A percentile compares a stretch with the other conserved stretches of the same genome.
Evolutionary conservation across 2,329 filamentous ascomycete genomes (phyloP).

Genomic region (Verticillium nubilum): DNA sequence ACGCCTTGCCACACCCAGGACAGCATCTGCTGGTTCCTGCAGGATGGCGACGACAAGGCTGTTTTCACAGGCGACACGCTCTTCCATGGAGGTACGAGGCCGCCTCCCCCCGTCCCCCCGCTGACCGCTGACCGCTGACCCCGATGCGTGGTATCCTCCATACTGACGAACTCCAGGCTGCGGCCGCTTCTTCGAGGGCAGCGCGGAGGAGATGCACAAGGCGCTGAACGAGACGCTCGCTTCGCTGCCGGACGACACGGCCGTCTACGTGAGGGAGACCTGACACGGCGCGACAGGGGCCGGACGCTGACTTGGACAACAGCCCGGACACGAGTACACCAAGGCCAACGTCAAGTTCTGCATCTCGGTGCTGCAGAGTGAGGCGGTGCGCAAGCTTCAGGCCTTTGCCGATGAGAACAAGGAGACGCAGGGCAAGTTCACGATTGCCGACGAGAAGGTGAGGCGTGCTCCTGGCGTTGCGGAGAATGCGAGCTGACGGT

Average conservation of each 20-base stretch:
- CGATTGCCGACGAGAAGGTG: slow-evolving; percentile 95
- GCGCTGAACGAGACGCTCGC: slow-evolving; percentile 84
- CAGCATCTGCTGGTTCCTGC: slow-evolving; percentile 91
- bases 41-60: slow-evolving; percentile 68
- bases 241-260: slow-evolving; percentile 79
- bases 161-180: slow-evolving; percentile 54
- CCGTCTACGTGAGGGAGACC: slow-evolving; percentile 66
- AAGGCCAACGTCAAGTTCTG: slow-evolving; percentile 91
- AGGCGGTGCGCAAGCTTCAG: slow-evolving; percentile 71
- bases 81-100: slow-evolving; percentile 73
- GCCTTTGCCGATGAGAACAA: slow-evolving; percentile 72
- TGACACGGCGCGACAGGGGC: too few species aligned
- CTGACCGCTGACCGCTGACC: too few species aligned
- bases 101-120: too few species aligned
- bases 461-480: neutral
- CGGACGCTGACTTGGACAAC: slow-evolving; percentile 4
- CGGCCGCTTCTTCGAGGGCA: slow-evolving; percentile 94
- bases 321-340: slow-evolving; percentile 98
- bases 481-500: neutral
- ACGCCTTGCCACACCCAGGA: slow-evolving; percentile 98
- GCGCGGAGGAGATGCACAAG: slow-evolving; percentile 82
- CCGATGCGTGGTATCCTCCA: too few species aligned
- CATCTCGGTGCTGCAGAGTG: slow-evolving; percentile 66
- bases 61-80: slow-evolving; percentile 97
- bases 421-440: slow-evolving; percentile 92